Evolutionary conservation across 139 green algal genomes (phyloP), one percentile per base, ranked within the genome.

Genomic region (Tetradesmus obliquus): DNA sequence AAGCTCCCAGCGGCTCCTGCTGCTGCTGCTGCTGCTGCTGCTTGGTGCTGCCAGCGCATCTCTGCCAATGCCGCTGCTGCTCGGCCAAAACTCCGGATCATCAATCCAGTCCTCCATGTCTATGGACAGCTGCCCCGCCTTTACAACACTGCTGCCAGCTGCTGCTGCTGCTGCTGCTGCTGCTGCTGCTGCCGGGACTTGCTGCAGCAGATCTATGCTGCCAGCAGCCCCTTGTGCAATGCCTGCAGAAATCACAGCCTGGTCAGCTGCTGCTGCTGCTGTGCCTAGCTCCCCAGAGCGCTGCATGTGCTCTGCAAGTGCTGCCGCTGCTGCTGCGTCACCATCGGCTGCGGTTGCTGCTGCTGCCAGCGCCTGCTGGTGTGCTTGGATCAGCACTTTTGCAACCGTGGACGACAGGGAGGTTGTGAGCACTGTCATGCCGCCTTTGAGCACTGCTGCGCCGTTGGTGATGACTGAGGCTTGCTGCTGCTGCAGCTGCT

Each of bases 31-130:
- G 79, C 82, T 87, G 82, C 81, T 66, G 81, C 54, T 87, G 54
- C 62, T 54, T 55, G 24, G 60, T 15, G 20, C 17, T 19, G 54
- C 82, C 3, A n/a, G 17, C 3, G 4, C 20, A 45, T 79, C 20
- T 3, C 69, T 32, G 9, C 86, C 86, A 12, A 90, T 90, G 45
- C 86, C 86, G 71, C 86, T 90, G 71, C 71, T 83, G 86, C 86
- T 90, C 19, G 86, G 86, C 86, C 86, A 90, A 17, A 90, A 90
- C 9, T 83, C 76, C 74, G 86, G 86, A 55, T 90, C 86, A 83
- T 90, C 86, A 20, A 83, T n/a, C 57, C 57, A 55, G 9, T 55
- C n/a, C 84, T 88, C 57, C 74, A 54, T 51, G 74, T 82, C 74
- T 82, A 55, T 55, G 20, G 82, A 54, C 62, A 72, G 7, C 20